These are phyloP conservation scores for Sordariomycetes sp. DNA, from an alignment of 2,329 filamentous ascomycete species.

Conservation along the genomic window DNA sequence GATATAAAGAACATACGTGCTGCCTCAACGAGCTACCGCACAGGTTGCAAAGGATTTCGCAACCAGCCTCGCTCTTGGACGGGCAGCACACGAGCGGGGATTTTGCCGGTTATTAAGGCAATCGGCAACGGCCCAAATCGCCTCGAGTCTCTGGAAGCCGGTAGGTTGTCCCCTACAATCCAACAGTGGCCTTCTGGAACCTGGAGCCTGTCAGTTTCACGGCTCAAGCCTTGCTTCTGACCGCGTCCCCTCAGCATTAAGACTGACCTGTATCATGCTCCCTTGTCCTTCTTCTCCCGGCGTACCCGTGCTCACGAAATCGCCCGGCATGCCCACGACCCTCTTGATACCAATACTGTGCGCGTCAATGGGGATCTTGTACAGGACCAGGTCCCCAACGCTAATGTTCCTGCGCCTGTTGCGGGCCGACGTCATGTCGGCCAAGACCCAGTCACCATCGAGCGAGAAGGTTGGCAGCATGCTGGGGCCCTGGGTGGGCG, in stretches of 20 bases:
- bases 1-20: too few species aligned
- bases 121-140: conserved; percentile 80
- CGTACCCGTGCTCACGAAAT: conserved; percentile 62
- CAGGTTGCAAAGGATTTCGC: conserved; percentile 29
- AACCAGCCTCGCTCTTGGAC: conserved; percentile 43
- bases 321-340: conserved; percentile 65
- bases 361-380: conserved; percentile 61
- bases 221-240: too few species aligned
- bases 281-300: conserved; percentile 37
- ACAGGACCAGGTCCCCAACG: conserved; percentile 81
- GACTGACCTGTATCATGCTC: conserved; percentile 55
- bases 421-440: conserved; percentile 57
- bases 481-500: conserved; percentile 59
- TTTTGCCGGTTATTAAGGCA: conserved; percentile 75
- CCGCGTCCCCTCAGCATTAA: too few species aligned
- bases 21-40: too few species aligned
- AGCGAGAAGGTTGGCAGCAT: conserved; percentile 82
- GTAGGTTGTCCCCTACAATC: conserved; percentile 80
- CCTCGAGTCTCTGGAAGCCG: conserved; percentile 77
- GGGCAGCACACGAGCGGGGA: conserved; percentile 54
- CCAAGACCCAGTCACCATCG: conserved; percentile 58
- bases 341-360: conserved; percentile 63
- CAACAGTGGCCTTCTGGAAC: conserved; percentile 90
- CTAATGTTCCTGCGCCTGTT: conserved; percentile 57
- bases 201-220: conserved; percentile 31